Evolutionary conservation across 2,329 filamentous ascomycete species (phyloP).

Genomic region (Tricladium varicosporioides): DNA sequence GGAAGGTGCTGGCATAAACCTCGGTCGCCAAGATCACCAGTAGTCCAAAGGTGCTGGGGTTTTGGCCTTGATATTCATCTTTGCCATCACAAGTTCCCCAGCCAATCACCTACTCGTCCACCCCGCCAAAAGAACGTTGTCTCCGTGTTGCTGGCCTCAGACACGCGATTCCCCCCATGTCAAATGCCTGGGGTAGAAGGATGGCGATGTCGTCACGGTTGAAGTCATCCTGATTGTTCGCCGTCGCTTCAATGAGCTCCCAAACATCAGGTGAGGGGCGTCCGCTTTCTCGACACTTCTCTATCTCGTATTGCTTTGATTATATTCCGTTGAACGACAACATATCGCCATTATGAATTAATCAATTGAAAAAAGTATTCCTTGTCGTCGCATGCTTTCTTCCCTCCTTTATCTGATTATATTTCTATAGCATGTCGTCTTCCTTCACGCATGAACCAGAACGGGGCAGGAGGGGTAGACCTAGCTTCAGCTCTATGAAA

Average conservation of each 20-base stretch:
- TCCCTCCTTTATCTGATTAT: neutral
- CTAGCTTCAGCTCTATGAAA: slow-evolving; percentile 24
- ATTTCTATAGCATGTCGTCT: neutral
- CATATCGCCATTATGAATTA: neutral
- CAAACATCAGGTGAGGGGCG: neutral
- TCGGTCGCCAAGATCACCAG: no score
- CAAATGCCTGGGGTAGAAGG: neutral
- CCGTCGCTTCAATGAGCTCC: no score
- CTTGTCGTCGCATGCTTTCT: neutral
- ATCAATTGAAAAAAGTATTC: neutral
- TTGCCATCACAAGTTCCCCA: no score
- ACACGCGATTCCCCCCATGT: neutral
- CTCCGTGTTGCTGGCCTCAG: neutral
- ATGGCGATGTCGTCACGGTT: no score
- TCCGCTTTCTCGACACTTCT: neutral
- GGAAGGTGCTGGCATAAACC: no score
- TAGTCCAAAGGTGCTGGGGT: no score
- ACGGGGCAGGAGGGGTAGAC: slow-evolving; percentile 18
- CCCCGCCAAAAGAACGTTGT: neutral
- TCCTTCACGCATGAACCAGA: slow-evolving; percentile 12
- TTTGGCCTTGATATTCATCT: no score
- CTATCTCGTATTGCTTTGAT: neutral
- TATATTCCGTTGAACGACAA: neutral
- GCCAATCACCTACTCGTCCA: no score
- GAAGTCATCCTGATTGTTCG: no score